These are phyloP conservation scores for Didymella exigua DNA, from an alignment of 2,329 filamentous ascomycete species.

Conservation along the genomic window DNA sequence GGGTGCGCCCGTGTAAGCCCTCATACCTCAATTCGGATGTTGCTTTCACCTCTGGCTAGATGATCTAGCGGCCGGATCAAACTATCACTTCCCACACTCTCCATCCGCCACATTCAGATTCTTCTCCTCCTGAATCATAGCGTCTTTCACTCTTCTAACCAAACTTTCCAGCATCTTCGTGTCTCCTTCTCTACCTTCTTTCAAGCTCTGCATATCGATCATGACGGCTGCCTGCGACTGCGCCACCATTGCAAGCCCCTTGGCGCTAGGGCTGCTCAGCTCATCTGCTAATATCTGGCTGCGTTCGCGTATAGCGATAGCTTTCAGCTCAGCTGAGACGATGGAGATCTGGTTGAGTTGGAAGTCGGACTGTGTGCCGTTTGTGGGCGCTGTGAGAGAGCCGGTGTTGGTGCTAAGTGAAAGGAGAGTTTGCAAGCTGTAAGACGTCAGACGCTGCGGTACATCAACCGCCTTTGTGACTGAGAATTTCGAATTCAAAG, in stretches of 20 bases:
- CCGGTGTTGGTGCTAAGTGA: conserved; percentile 14
- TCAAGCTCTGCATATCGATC: conserved; percentile 19
- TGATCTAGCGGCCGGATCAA: not conserved
- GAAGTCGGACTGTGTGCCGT: conserved; percentile 18
- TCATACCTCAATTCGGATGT: not conserved
- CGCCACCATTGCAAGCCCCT: conserved; percentile 22
- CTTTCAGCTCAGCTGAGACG: conserved; percentile 21
- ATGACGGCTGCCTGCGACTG: conserved; percentile 25
- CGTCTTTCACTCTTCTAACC: conserved; percentile 22
- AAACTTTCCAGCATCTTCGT: conserved; percentile 16
- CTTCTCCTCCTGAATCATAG: conserved; percentile 26
- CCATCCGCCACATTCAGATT: conserved; percentile 17
- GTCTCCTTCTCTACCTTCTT: conserved; percentile 6
- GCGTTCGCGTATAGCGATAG: conserved; percentile 25
- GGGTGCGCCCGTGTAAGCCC: not conserved
- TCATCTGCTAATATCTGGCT: conserved; percentile 28
- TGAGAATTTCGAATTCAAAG: not conserved
- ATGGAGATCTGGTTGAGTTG: conserved; percentile 12
- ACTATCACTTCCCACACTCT: not conserved
- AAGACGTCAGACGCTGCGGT: not conserved
- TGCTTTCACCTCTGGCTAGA: not conserved
- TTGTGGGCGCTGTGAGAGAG: not conserved
- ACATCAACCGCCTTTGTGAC: no score
- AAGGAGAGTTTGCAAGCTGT: conserved; percentile 7
- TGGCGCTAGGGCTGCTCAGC: conserved; percentile 21